Base-by-base conservation (phyloP, 345 rosid species). In the Lumnitzera littorea region DNA sequence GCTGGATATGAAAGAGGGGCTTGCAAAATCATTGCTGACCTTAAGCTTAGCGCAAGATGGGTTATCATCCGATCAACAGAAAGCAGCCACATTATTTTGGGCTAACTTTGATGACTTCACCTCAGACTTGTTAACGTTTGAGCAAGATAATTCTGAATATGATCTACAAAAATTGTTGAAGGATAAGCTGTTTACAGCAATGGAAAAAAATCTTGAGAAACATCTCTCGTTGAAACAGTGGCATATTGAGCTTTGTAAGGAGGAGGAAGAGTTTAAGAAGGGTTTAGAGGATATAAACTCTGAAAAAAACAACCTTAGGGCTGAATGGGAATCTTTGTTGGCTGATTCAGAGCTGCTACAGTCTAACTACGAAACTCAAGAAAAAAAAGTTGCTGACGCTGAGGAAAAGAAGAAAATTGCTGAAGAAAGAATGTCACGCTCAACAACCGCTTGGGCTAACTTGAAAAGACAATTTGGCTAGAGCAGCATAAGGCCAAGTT, bases 381-480 rank as follows among this genome's bases (percentile, higher is more conserved):
- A 57, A 51, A 58, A 58, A n/a, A 58, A 57, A 58, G 51, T 57
- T 8, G 57, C 0, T 0, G 48, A 58, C 25, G 57, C 57, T 11
- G 62, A 65, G 46, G 69, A 50, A 23, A 65, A 58, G 69, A 51
- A 58, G 61, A 51, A 62, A 2, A 24, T 46, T 16, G 69, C 57
- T 0, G 57, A 36, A 36, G 43, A 36, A 36, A 36, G 48, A 51
- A 43, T 51, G 25, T 43, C 62, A n/a, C 15, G 57, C 25, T 12
- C 49, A 23, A 50, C 25, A n/a, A 12, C 51, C 13, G 31, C 55
- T 9, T 65, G 57, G 69, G 41, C 62, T 5, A 46, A 58, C 53
- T 14, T 24, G n/a, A 64, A 56, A 24, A 47, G 13, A 31, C 61
- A 1, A 6, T 64, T 56, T 17, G 24, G 46, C 6, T 64, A 55